Evolutionary conservation across 2,329 filamentous ascomycete species (phyloP).

Genomic region (Fusarium sp.): DNA sequence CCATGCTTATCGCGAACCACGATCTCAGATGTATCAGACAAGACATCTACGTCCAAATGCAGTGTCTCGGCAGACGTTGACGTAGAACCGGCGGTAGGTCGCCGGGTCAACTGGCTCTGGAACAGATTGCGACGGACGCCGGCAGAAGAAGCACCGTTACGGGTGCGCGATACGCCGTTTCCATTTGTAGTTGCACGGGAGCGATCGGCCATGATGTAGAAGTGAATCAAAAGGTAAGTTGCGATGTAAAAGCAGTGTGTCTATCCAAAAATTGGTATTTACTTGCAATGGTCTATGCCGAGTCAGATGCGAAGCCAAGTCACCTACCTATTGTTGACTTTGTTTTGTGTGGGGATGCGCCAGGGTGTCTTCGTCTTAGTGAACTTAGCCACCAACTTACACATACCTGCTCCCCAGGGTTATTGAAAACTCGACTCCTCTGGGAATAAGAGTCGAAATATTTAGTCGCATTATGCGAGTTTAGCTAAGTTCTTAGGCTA

Average conservation of each 20-base stretch:
- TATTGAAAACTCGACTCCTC: too few species aligned
- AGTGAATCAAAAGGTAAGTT: background rate
- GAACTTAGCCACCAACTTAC: slow-evolving; percentile 14
- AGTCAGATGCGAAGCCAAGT: slow-evolving; percentile 27
- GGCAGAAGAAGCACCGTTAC: slow-evolving; percentile 38
- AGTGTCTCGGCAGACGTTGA: slow-evolving; percentile 59
- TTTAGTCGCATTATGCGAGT: too few species aligned
- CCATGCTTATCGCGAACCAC: slow-evolving; percentile 73
- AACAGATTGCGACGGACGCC: slow-evolving; percentile 64
- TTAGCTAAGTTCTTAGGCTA: too few species aligned
- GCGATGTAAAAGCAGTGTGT: background rate
- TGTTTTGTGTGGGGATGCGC: slow-evolving; percentile 44
- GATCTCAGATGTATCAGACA: slow-evolving; percentile 66
- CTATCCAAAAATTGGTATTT: slow-evolving; percentile 20
- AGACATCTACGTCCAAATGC: slow-evolving; percentile 61
- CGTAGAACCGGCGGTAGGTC: slow-evolving; percentile 61
- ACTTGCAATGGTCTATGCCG: slow-evolving; percentile 8
- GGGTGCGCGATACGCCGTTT: slow-evolving; percentile 30
- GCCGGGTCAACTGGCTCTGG: slow-evolving; percentile 68
- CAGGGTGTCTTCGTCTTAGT: slow-evolving; percentile 26
- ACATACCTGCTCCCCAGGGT: too few species aligned
- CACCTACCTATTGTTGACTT: slow-evolving; percentile 38
- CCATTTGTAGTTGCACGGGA: slow-evolving; percentile 40
- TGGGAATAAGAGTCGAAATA: too few species aligned
- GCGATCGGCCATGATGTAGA: slow-evolving; percentile 43